These are phyloP conservation scores for Geosmithia flava DNA, from an alignment of 2,329 filamentous ascomycete genomes.

Conservation along the genomic window DNA sequence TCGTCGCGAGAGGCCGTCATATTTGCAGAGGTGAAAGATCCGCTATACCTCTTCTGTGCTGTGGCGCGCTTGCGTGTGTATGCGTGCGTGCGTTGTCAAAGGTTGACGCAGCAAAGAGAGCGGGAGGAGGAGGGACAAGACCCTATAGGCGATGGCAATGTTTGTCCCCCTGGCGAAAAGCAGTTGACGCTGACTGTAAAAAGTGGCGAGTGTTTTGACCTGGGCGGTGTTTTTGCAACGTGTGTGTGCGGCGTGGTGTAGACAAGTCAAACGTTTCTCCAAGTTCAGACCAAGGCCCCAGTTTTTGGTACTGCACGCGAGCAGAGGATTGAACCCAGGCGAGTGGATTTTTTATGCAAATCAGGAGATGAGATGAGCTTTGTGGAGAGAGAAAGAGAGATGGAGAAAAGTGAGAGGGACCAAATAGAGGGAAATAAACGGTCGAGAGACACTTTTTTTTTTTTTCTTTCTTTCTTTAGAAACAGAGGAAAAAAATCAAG, in stretches of 20 bases:
- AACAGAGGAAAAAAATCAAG: too few relatives aligned
- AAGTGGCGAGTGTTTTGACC: neutral
- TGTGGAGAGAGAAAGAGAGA: too few relatives aligned
- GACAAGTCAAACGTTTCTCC: neutral
- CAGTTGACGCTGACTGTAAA: neutral
- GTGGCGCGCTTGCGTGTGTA: too few relatives aligned
- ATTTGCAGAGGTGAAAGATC: neutral
- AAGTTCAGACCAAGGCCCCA: neutral
- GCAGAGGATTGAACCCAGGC: neutral
- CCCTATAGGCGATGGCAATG: neutral
- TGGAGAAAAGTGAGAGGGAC: too few relatives aligned
- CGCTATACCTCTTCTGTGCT: neutral
- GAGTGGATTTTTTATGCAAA: neutral
- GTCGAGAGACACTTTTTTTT: too few relatives aligned
- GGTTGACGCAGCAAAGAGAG: neutral
- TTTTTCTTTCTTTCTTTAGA: too few relatives aligned
- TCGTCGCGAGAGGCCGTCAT: conserved; percentile 9
- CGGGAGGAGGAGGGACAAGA: neutral
- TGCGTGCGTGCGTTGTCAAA: too few relatives aligned
- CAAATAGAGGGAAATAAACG: too few relatives aligned
- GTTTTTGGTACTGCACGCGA: neutral
- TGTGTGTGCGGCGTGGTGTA: too few relatives aligned
- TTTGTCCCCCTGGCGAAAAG: neutral
- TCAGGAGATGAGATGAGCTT: neutral
- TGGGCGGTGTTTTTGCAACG: too few relatives aligned